A percentile compares a stretch with the other conserved stretches of the same genome.
Conservation (phyloP, 768 basidiomycete genomes). For the Holtermannia corniformis region DNA sequence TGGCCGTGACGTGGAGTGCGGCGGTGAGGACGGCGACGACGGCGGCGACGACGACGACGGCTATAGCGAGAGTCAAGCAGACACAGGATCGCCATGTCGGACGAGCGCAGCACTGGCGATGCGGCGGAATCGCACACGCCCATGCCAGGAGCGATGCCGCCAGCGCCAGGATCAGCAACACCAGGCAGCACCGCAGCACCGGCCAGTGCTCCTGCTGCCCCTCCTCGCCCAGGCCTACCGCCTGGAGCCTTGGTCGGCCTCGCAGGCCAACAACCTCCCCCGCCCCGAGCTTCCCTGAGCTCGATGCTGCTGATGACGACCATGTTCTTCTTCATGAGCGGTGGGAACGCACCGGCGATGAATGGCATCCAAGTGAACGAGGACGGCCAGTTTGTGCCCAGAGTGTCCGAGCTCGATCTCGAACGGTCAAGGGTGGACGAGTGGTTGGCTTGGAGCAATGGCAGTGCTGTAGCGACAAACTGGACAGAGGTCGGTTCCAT, state of each 20-base stretch:
- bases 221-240: background rate
- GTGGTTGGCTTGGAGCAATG: slow-evolving; percentile 21
- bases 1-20: too few species aligned
- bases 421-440: slow-evolving; percentile 19
- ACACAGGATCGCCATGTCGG: too few species aligned
- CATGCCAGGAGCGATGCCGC: too few species aligned
- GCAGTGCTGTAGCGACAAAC: slow-evolving; percentile 18
- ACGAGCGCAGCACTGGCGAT: too few species aligned
- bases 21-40: too few species aligned
- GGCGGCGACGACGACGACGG: too few species aligned
- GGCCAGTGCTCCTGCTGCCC: background rate
- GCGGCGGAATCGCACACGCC: too few species aligned
- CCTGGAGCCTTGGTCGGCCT: slow-evolving; percentile 5
- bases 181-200: background rate
- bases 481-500: slow-evolving; percentile 24
- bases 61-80: too few species aligned
- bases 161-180: too few species aligned
- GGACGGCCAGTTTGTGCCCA: slow-evolving; percentile 21
- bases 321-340: slow-evolving; percentile 40
- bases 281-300: slow-evolving; percentile 24
- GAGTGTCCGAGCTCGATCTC: slow-evolving; percentile 26
- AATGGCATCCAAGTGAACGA: slow-evolving; percentile 16
- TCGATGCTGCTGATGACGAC: slow-evolving; percentile 38
- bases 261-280: slow-evolving; percentile 6
- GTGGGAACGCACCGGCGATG: slow-evolving; percentile 12